Base-by-base conservation (phyloP, 129 eudicot species). In the Calendula officinalis region DNA sequence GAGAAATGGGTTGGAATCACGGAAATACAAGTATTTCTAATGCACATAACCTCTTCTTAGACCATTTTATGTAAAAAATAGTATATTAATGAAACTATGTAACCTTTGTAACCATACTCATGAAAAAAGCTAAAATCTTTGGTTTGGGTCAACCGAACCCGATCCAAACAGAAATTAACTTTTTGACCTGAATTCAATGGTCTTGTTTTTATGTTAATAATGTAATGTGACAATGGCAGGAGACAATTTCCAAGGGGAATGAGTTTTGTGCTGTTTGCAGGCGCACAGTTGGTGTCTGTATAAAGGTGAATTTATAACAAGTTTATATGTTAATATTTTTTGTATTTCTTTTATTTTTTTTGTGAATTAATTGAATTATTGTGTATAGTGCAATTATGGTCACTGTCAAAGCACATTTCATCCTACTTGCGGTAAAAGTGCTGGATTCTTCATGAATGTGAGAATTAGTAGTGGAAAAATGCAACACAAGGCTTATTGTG, bases 401-500 rank as follows among this genome's bases (percentile, higher is more conserved):
- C 91, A 94, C 80, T 94, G 99, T 67, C 97, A 86, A 72, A 76
- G 88, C 64, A 73, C 82, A 13, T 94, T 94, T 66, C 99, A 94
- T 76, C 97, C 99, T 30, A 69, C 97, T 53, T 94, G 99, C 80
- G 99, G 92, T 71, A 86, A 86, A 69, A 79, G 71, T 68, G 90
- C 92, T 65, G 90, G 90, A 34, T 84, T 83, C 70, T 84, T 74
- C 75, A 83, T 94, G 95, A 86, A 70, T 30, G 75, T 77, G 59
- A 84, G 80, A 69, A 80, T 75, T 46, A 70, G 5, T 66, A 86
- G 87, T 77, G 90, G 94, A 53, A 94, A 89, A 82, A 62, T 88
- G 81, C 99, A 83, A 61, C 97, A 86, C 77, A 94, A 86, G 81
- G 94, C 95, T 51, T 94, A 94, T 45, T 94, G 99, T 70, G 96